Conservation (phyloP, 345 rosid species). For the Reutealis trisperma region DNA sequence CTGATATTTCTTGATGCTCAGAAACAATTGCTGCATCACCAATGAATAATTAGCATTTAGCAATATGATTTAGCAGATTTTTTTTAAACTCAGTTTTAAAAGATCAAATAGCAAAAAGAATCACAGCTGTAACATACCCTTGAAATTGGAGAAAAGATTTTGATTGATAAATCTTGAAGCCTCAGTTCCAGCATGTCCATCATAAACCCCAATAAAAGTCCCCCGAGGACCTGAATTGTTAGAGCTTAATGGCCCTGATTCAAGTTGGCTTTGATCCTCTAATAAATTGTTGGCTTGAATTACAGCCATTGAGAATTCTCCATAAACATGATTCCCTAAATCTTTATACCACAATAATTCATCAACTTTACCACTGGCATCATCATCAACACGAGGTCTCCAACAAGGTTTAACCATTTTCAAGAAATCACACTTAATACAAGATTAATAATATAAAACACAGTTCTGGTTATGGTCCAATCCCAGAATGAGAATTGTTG, state of each 20-base stretch:
- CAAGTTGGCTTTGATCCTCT: constrained; percentile 90
- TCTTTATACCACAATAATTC: constrained; percentile 73
- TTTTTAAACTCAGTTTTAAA: neutral
- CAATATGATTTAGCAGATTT: neutral
- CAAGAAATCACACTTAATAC: constrained; percentile 9
- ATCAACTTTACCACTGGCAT: constrained; percentile 44
- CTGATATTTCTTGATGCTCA: constrained; percentile 47
- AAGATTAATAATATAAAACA: neutral
- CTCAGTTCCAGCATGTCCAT: constrained; percentile 88
- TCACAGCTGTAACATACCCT: constrained; percentile 44
- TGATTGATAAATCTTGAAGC: constrained; percentile 60
- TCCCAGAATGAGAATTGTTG: constrained; percentile 16
- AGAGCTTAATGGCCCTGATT: constrained; percentile 68
- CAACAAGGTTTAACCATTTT: constrained; percentile 68
- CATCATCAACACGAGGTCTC: constrained; percentile 44
- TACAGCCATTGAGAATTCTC: constrained; percentile 81
- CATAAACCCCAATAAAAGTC: constrained; percentile 72
- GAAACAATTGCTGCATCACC: constrained; percentile 51
- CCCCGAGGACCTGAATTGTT: constrained; percentile 49
- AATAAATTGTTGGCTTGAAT: constrained; percentile 67
- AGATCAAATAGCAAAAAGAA: constrained; percentile 4
- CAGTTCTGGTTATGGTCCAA: constrained; percentile 20
- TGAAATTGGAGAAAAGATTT: constrained; percentile 61
- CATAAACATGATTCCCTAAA: constrained; percentile 61
- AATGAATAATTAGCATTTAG: neutral